Percentiles rank a stretch among this genome's conserved stretches.
phyloP scores from a whole-genome alignment of 305 asterid genomes.

The Fraxinus baroniana region DNA sequence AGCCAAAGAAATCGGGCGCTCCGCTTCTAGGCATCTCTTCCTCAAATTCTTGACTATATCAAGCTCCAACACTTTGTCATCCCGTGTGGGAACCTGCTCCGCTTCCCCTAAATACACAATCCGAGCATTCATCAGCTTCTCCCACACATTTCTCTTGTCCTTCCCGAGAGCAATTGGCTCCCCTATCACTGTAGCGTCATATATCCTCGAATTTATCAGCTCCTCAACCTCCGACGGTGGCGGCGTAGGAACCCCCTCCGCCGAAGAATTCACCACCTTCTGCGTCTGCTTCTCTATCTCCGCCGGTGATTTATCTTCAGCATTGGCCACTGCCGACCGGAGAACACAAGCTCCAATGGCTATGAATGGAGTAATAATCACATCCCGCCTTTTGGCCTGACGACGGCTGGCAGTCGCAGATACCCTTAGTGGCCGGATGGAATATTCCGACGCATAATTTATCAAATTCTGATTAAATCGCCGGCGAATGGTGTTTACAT shows the following conservation, averaged over 20 bases:
- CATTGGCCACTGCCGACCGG: slow-evolving; percentile 67
- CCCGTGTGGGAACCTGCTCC: slow-evolving; percentile 78
- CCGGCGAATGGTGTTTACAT: slow-evolving; percentile 29
- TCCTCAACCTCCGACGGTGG: slow-evolving; percentile 38
- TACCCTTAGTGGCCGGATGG: slow-evolving; percentile 23
- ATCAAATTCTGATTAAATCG: neutral
- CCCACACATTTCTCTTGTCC: slow-evolving; percentile 74
- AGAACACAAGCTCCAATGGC: slow-evolving; percentile 62
- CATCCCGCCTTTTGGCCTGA: slow-evolving; percentile 56
- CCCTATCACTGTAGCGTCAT: slow-evolving; percentile 63
- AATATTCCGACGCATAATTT: slow-evolving; percentile 13
- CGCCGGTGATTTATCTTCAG: slow-evolving; percentile 51
- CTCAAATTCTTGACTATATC: slow-evolving; percentile 70
- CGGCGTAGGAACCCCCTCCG: slow-evolving; percentile 18
- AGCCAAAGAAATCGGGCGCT: slow-evolving; percentile 67
- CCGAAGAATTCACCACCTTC: slow-evolving; percentile 19
- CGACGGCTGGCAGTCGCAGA: neutral
- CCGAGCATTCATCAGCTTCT: slow-evolving; percentile 75
- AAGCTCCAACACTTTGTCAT: slow-evolving; percentile 76
- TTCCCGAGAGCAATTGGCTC: slow-evolving; percentile 75
- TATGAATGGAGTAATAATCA: slow-evolving; percentile 62
- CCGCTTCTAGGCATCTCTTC: slow-evolving; percentile 61
- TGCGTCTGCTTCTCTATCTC: slow-evolving; percentile 25
- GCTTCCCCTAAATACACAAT: slow-evolving; percentile 89
- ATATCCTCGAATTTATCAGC: slow-evolving; percentile 66